These are phyloP conservation scores for Aspergillus bertholletiae DNA, from an alignment of 495 filamentous ascomycete species.

Conservation along the genomic window DNA sequence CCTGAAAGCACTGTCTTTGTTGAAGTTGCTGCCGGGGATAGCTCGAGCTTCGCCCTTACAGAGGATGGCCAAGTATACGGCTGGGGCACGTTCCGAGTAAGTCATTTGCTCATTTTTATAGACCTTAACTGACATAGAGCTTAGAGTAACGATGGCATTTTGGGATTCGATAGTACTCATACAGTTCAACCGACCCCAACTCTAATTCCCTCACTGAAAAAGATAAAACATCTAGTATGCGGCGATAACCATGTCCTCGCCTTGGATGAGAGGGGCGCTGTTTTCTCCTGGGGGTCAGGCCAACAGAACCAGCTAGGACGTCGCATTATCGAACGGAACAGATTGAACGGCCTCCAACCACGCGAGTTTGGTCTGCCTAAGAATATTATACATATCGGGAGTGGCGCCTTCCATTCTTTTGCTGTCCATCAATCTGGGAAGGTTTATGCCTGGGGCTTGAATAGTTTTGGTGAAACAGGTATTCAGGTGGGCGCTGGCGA, in stretches of 20 bases:
- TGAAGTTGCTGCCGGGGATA: slow-evolving; percentile 61
- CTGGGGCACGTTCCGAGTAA: slow-evolving; percentile 69
- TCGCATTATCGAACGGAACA: slow-evolving; percentile 54
- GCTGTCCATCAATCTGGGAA: slow-evolving; percentile 68
- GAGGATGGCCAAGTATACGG: slow-evolving; percentile 64
- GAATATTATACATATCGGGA: slow-evolving; percentile 50
- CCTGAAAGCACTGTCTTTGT: slow-evolving; percentile 54
- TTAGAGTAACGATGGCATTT: slow-evolving; percentile 55
- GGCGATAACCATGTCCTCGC: slow-evolving; percentile 64
- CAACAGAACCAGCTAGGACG: slow-evolving; percentile 64
- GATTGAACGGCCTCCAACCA: slow-evolving; percentile 59
- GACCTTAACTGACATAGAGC: slow-evolving; percentile 14
- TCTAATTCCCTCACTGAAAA: slow-evolving; percentile 49
- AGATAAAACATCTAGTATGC: slow-evolving; percentile 52
- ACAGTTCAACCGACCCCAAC: slow-evolving; percentile 46
- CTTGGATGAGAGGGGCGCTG: slow-evolving; percentile 49
- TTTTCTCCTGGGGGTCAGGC: slow-evolving; percentile 61
- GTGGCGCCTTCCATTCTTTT: slow-evolving; percentile 60
- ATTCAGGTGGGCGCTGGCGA: slow-evolving; percentile 66
- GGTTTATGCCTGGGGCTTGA: slow-evolving; percentile 83
- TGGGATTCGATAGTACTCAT: slow-evolving; percentile 47
- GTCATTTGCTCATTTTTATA: slow-evolving; percentile 13
- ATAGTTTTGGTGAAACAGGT: slow-evolving; percentile 81
- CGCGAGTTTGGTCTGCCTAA: slow-evolving; percentile 65
- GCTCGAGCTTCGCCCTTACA: slow-evolving; percentile 61